Evolutionary conservation across 2,329 filamentous ascomycete genomes (phyloP).

Genomic region (Orbilia oligospora): DNA sequence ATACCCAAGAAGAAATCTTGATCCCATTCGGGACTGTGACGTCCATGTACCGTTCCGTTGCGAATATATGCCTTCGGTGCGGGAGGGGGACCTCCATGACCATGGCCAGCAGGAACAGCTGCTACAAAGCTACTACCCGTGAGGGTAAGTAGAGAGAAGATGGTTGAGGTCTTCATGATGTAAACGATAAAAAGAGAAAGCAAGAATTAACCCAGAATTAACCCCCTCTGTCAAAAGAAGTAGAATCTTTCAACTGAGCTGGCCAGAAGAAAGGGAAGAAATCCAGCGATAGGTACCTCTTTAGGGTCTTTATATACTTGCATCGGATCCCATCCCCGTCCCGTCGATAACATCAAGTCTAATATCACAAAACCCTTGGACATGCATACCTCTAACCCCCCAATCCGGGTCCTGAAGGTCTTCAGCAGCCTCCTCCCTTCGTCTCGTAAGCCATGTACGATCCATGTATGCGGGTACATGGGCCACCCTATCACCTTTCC

Average conservation of each 20-base stretch:
- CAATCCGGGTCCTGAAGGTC: not conserved
- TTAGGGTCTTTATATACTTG: no score
- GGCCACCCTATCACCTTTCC: not conserved
- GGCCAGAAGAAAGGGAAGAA: no score
- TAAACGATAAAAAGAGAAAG: not conserved
- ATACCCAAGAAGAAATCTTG: conserved; percentile 73
- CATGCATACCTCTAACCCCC: no score
- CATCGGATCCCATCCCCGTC: no score
- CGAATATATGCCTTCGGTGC: conserved; percentile 64
- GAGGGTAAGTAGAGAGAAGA: not conserved
- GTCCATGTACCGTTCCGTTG: conserved; percentile 71
- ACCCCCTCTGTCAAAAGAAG: not conserved
- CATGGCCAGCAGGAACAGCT: not conserved
- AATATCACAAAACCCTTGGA: not conserved
- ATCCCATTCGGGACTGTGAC: conserved; percentile 67
- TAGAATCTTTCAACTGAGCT: not conserved
- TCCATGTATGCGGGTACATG: not conserved
- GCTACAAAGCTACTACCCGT: not conserved
- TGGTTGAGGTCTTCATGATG: not conserved
- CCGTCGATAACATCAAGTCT: not conserved
- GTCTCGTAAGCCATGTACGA: not conserved
- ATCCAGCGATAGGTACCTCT: no score
- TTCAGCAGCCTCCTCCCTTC: no score
- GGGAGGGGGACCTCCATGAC: not conserved
- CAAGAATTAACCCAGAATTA: not conserved